phyloP scores from a whole-genome alignment of 768 basidiomycete genomes.

The Tylopilus sp. region DNA sequence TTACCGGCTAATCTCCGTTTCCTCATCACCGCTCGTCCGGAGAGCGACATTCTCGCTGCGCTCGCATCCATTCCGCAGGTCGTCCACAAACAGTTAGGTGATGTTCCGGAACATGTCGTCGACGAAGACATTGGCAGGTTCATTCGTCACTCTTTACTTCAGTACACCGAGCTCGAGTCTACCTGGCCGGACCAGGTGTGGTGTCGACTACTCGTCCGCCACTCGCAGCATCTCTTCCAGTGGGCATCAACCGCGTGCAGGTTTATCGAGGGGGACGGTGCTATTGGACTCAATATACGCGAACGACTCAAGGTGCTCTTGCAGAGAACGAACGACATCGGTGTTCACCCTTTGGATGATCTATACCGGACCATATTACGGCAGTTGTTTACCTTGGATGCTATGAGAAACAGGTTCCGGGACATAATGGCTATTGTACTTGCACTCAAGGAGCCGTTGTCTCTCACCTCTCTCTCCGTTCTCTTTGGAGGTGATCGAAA shows the following conservation, averaged over 20 bases:
- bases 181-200: slow-evolving; percentile 19
- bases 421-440: slow-evolving; percentile 22
- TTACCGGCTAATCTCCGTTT: too few relatives aligned
- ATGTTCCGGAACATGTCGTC: slow-evolving; percentile 8
- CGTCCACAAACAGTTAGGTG: slow-evolving; percentile 13
- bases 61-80: slow-evolving; percentile 4
- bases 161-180: slow-evolving; percentile 10
- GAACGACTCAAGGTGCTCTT: slow-evolving; percentile 16
- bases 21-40: slow-evolving; percentile 27
- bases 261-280: slow-evolving; percentile 22
- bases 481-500: slow-evolving; percentile 11
- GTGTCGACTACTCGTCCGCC: slow-evolving; percentile 20
- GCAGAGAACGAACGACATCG: not conserved
- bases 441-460: slow-evolving; percentile 18
- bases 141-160: slow-evolving; percentile 11
- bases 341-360: slow-evolving; percentile 15
- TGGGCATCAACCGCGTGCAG: slow-evolving; percentile 32
- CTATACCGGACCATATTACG: slow-evolving; percentile 19
- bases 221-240: slow-evolving; percentile 32
- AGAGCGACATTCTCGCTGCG: slow-evolving; percentile 19
- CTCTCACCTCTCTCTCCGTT: slow-evolving; percentile 9
- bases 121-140: slow-evolving; percentile 18
- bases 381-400: slow-evolving; percentile 10
- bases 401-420: slow-evolving; percentile 10
- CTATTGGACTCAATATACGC: slow-evolving; percentile 7